phyloP scores from a whole-genome alignment of 371 early-diverging fungal genomes.

The Mortierella sp. region DNA sequence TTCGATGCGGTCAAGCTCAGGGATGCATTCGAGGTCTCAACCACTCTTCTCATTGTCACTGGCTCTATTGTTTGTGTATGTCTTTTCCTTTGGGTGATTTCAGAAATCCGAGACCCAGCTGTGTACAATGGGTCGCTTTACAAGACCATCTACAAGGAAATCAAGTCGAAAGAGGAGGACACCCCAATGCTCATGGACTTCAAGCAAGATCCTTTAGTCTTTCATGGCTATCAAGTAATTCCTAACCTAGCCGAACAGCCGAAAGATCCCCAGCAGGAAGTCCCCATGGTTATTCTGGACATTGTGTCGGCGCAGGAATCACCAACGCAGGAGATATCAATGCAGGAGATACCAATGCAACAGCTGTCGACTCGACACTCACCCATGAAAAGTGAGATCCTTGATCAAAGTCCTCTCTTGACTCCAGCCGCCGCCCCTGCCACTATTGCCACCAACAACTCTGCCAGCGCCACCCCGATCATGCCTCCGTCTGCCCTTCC shows the following conservation, averaged over 20 bases:
- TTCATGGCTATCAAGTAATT: background rate
- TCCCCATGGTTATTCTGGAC: too few relatives aligned
- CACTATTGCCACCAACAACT: too few relatives aligned
- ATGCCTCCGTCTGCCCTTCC: too few relatives aligned
- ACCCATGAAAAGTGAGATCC: too few relatives aligned
- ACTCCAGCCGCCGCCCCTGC: too few relatives aligned
- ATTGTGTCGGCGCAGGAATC: too few relatives aligned
- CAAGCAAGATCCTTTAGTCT: background rate
- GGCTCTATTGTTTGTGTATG: background rate
- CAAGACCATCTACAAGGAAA: conserved; percentile 17
- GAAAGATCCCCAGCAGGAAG: too few relatives aligned
- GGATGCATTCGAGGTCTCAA: conserved; percentile 16
- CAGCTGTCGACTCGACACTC: too few relatives aligned
- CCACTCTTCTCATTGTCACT: background rate
- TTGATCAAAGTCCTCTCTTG: too few relatives aligned
- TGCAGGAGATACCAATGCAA: too few relatives aligned
- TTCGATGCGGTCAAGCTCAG: conserved; percentile 17
- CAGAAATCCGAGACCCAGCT: background rate
- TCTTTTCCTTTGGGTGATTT: background rate
- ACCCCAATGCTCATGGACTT: background rate
- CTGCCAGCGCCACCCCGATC: too few relatives aligned
- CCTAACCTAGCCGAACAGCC: background rate
- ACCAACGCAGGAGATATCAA: too few relatives aligned
- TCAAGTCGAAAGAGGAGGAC: background rate
- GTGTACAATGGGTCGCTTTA: conserved; percentile 13